These are phyloP conservation scores for Knufia petricola DNA, from an alignment of 2,329 filamentous ascomycete genomes.

Conservation along the genomic window DNA sequence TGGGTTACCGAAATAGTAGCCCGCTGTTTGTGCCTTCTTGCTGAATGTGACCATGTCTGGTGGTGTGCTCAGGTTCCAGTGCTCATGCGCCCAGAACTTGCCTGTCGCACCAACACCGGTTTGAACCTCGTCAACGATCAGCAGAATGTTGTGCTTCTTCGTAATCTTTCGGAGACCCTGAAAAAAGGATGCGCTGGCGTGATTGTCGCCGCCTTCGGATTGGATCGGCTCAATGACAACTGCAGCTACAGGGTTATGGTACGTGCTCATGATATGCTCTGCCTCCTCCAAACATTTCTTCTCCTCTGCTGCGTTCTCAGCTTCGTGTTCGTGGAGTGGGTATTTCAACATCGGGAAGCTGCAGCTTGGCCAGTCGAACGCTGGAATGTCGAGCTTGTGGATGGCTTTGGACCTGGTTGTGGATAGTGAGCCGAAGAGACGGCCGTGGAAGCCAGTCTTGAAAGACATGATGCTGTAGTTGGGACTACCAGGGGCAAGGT, in stretches of 20 bases:
- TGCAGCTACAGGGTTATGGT: conserved; percentile 69
- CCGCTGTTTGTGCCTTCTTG: conserved; percentile 90
- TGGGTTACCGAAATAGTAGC: conserved; percentile 80
- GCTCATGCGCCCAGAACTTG: conserved; percentile 94
- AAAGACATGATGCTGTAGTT: conserved; percentile 80
- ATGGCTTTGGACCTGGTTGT: conserved; percentile 87
- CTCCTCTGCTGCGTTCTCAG: conserved; percentile 76
- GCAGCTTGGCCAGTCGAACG: conserved; percentile 90
- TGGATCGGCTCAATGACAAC: conserved; percentile 85
- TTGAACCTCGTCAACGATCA: conserved; percentile 92
- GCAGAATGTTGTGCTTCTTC: conserved; percentile 49
- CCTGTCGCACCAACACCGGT: conserved; percentile 87
- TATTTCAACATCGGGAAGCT: conserved; percentile 80
- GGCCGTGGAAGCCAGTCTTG: conserved; percentile 80
- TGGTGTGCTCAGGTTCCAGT: conserved; percentile 71
- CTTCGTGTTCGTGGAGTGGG: conserved; percentile 67
- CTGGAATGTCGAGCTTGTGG: conserved; percentile 88
- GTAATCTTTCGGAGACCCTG: conserved; percentile 70
- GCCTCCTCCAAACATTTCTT: conserved; percentile 71
- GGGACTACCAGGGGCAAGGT: conserved; percentile 67
- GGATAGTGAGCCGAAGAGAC: conserved; percentile 75
- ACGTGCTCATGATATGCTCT: conserved; percentile 69
- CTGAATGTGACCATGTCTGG: conserved; percentile 93
- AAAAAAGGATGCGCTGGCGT: conserved; percentile 83
- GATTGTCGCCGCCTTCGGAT: conserved; percentile 90